Evolutionary conservation across 164 flowering plant species (phyloP).

Genomic region (Magnolia sinica): DNA sequence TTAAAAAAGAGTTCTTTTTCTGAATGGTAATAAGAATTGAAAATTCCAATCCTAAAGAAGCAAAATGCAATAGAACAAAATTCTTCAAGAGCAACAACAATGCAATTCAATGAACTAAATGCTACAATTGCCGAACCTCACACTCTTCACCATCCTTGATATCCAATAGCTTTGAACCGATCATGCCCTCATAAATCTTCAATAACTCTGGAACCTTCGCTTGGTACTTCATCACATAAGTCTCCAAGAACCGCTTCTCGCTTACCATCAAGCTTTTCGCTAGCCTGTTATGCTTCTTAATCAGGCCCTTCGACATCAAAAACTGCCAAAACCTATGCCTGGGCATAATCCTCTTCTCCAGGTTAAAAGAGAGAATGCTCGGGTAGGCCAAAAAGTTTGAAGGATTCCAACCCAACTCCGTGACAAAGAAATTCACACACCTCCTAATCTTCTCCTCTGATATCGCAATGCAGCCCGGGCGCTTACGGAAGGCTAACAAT

Average conservation of each 20-base stretch:
- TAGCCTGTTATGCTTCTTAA: background rate
- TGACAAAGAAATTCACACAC: background rate
- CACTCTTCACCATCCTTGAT: background rate
- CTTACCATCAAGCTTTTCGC: background rate
- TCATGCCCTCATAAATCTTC: background rate
- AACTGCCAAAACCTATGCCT: background rate
- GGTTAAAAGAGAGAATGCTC: background rate
- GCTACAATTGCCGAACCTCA: background rate
- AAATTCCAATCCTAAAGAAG: background rate
- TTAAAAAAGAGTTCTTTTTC: too few relatives aligned
- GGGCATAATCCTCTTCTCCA: background rate
- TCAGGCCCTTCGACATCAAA: background rate
- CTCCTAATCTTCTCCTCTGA: conserved; percentile 5
- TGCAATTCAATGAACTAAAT: background rate
- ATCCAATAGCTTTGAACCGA: background rate
- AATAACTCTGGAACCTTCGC: background rate
- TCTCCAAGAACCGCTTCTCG: background rate
- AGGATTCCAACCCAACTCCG: background rate
- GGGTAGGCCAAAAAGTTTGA: background rate
- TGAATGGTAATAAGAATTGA: background rate
- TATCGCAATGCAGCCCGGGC: background rate
- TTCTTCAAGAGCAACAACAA: background rate
- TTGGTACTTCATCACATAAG: background rate
- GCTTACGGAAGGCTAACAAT: background rate
- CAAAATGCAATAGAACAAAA: background rate